Conservation (phyloP, 2,329 filamentous ascomycete species). For the Chalara sp. region DNA sequence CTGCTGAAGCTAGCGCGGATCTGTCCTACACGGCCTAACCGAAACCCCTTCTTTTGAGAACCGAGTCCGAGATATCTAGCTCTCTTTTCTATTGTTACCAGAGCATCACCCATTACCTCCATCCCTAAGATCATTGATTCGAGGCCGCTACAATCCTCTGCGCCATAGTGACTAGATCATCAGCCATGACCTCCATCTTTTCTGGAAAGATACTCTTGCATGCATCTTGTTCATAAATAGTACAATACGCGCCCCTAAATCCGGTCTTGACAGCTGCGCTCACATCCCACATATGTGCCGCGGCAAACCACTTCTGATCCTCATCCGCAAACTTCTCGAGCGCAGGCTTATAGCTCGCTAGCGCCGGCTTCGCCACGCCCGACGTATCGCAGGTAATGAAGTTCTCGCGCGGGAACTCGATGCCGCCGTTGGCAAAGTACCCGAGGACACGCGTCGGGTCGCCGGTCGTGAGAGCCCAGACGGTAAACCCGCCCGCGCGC, state of each 20-base stretch:
- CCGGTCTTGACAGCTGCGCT: neutral
- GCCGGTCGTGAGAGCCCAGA: constrained; percentile 48
- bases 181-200: neutral
- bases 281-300: neutral
- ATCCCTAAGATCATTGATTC: neutral
- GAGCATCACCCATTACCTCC: neutral
- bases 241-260: neutral
- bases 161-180: neutral
- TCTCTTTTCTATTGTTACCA: neutral
- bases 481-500: constrained; percentile 38
- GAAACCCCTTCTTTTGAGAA: neutral
- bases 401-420: constrained; percentile 44
- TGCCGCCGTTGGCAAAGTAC: constrained; percentile 42
- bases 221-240: neutral
- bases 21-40: neutral
- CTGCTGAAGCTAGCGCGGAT: too few relatives aligned
- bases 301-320: constrained; percentile 42
- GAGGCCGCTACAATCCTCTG: neutral
- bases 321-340: constrained; percentile 33
- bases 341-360: constrained; percentile 38
- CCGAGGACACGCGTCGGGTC: constrained; percentile 42
- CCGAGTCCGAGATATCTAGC: neutral
- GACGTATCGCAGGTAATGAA: constrained; percentile 43
- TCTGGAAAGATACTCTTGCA: neutral
- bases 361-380: constrained; percentile 43